Evolutionary conservation across 768 basidiomycete genomes (phyloP).

Genomic region (Podaxis sp.): DNA sequence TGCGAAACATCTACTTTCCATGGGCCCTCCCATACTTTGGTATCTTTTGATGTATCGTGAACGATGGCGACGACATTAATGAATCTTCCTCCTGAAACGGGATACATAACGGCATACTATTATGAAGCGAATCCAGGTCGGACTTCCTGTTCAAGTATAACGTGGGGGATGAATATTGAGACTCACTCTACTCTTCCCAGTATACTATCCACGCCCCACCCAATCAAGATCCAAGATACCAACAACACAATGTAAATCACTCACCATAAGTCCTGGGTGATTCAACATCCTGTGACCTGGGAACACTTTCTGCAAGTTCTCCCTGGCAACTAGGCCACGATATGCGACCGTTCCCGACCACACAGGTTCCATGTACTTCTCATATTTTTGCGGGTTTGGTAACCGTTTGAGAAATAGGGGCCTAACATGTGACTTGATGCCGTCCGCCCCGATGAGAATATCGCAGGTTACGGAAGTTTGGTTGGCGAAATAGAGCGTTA

Average conservation of each 20-base stretch:
- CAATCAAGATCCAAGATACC: not conserved
- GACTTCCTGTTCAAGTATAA: not conserved
- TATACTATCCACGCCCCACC: slow-evolving; percentile 22
- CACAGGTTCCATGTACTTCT: slow-evolving; percentile 27
- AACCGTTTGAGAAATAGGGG: slow-evolving; percentile 16
- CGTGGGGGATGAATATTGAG: not conserved
- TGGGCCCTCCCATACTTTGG: slow-evolving; percentile 18
- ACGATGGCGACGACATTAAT: slow-evolving; percentile 48
- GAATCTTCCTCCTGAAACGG: slow-evolving; percentile 45
- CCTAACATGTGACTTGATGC: slow-evolving; percentile 29
- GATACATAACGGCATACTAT: slow-evolving; percentile 48
- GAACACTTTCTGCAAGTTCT: slow-evolving; percentile 22
- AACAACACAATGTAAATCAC: not conserved
- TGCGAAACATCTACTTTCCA: slow-evolving; percentile 18
- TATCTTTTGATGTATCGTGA: slow-evolving; percentile 16
- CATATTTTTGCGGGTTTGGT: slow-evolving; percentile 6
- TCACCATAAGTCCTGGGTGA: slow-evolving; percentile 23
- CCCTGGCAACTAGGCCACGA: slow-evolving; percentile 31
- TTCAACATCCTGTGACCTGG: slow-evolving; percentile 28
- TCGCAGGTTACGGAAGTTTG: slow-evolving; percentile 29
- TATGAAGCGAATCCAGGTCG: not conserved
- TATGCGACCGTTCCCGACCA: slow-evolving; percentile 37
- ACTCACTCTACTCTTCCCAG: slow-evolving; percentile 31
- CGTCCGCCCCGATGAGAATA: slow-evolving; percentile 42
- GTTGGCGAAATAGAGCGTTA: slow-evolving; percentile 23